Conservation (phyloP, 306 rosid species). For the Cicer judaicum region DNA sequence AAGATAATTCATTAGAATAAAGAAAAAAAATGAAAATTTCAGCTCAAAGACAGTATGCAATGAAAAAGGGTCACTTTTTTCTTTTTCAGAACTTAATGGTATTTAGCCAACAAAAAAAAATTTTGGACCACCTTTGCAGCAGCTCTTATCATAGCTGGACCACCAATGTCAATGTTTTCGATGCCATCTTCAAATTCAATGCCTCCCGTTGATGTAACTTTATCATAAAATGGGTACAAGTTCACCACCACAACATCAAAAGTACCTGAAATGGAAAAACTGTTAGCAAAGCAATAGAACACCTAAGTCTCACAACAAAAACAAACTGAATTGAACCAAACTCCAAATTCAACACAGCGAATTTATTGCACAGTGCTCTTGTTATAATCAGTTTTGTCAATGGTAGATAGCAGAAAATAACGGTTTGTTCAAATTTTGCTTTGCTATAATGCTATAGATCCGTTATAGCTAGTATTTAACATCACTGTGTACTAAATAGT, state of each 20-base stretch:
- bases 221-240: slow-evolving; percentile 86
- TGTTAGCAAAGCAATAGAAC: slow-evolving; percentile 31
- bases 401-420: neutral
- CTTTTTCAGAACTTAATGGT: slow-evolving; percentile 1
- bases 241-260: slow-evolving; percentile 96
- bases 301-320: slow-evolving; percentile 5
- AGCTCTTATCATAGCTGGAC: slow-evolving; percentile 95
- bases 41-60: slow-evolving; percentile 25
- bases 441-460: neutral
- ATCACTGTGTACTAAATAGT: neutral
- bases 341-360: slow-evolving; percentile 7
- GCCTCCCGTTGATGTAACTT: slow-evolving; percentile 75
- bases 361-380: neutral
- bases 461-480: neutral
- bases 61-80: neutral
- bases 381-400: neutral
- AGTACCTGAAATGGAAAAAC: slow-evolving; percentile 59
- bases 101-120: slow-evolving; percentile 1
- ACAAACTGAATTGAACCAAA: slow-evolving; percentile 5
- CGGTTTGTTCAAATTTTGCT: neutral
- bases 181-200: slow-evolving; percentile 89
- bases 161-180: slow-evolving; percentile 97
- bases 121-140: slow-evolving; percentile 81
- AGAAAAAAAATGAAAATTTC: neutral
- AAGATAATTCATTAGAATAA: slow-evolving; percentile 26